Percentiles rank a stretch among this genome's conserved stretches.
Conservation (phyloP, 2,329 filamentous ascomycete species). For the Claviceps pusilla region DNA sequence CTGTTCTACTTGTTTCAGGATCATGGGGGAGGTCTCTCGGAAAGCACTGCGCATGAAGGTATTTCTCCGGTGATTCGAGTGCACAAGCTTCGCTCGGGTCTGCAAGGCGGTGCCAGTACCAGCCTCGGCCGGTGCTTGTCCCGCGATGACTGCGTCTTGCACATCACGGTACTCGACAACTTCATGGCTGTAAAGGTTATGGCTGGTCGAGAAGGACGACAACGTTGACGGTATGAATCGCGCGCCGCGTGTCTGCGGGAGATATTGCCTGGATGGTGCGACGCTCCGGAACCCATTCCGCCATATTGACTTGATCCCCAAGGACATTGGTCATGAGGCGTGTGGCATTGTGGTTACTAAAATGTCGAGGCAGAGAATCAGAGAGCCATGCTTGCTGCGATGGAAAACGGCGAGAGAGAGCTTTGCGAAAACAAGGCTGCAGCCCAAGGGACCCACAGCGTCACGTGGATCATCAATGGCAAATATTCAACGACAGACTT, state of each 20-base stretch:
- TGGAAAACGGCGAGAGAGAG: background rate
- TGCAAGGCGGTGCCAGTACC: background rate
- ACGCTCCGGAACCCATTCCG: conserved; percentile 23
- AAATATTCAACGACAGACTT: background rate
- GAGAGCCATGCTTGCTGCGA: background rate
- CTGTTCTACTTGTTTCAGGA: conserved; percentile 8
- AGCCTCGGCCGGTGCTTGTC: conserved; percentile 3
- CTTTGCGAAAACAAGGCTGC: too few species aligned
- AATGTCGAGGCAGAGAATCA: background rate
- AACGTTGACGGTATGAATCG: conserved; percentile 5
- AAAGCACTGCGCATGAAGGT: conserved; percentile 17
- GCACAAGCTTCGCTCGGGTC: background rate
- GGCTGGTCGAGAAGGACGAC: background rate
- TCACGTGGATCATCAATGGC: conserved; percentile 6
- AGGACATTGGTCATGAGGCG: conserved; percentile 29
- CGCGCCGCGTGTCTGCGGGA: conserved; percentile 9
- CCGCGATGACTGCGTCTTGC: background rate
- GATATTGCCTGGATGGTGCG: conserved; percentile 12
- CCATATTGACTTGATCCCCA: conserved; percentile 29
- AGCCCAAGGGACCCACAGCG: background rate
- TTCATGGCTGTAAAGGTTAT: background rate
- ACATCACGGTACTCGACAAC: background rate
- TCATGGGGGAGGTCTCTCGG: conserved; percentile 9
- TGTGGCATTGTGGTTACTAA: conserved; percentile 17
- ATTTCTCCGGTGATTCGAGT: conserved; percentile 12